Conservation (phyloP, 805 yeast genomes). For the Kodamaea laetipori region DNA sequence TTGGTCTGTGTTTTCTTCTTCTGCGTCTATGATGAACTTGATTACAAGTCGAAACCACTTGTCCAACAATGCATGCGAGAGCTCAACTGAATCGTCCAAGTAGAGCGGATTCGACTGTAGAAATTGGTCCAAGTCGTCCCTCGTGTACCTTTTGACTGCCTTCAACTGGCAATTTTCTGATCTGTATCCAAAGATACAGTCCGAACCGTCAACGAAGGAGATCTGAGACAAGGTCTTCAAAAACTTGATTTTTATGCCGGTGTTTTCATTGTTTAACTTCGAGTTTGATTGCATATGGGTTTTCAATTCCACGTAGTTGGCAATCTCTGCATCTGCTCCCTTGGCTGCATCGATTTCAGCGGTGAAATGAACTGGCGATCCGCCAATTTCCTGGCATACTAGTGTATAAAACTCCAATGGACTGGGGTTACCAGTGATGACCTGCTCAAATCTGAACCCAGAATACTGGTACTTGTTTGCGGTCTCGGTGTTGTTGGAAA, state of each 20-base stretch:
- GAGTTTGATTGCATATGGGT: slow-evolving; percentile 20
- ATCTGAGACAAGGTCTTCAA: slow-evolving; percentile 11
- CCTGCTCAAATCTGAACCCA: slow-evolving; percentile 27
- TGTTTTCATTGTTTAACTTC: slow-evolving; percentile 1
- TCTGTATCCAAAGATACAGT: slow-evolving; percentile 10
- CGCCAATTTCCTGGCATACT: slow-evolving; percentile 15
- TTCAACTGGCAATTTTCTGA: slow-evolving; percentile 11
- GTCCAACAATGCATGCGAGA: slow-evolving; percentile 2
- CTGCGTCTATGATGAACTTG: slow-evolving; percentile 1
- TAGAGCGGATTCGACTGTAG: slow-evolving; percentile 5
- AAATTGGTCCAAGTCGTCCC: neutral
- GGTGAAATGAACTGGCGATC: slow-evolving; percentile 18
- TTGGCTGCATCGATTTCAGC: slow-evolving; percentile 26
- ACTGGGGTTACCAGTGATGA: slow-evolving; percentile 15
- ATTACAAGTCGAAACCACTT: slow-evolving; percentile 5
- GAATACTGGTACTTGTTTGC: slow-evolving; percentile 18
- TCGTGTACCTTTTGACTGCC: slow-evolving; percentile 8
- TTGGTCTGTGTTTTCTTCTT: neutral
- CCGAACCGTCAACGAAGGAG: slow-evolving; percentile 4
- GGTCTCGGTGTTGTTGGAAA: neutral
- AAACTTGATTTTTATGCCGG: slow-evolving; percentile 8
- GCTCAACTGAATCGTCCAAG: slow-evolving; percentile 7
- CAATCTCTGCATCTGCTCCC: slow-evolving; percentile 9
- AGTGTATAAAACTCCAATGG: slow-evolving; percentile 19
- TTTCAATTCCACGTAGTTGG: slow-evolving; percentile 26